Evolutionary conservation across 805 yeast species (phyloP).

Genomic region (Myxozyma neotropica): DNA sequence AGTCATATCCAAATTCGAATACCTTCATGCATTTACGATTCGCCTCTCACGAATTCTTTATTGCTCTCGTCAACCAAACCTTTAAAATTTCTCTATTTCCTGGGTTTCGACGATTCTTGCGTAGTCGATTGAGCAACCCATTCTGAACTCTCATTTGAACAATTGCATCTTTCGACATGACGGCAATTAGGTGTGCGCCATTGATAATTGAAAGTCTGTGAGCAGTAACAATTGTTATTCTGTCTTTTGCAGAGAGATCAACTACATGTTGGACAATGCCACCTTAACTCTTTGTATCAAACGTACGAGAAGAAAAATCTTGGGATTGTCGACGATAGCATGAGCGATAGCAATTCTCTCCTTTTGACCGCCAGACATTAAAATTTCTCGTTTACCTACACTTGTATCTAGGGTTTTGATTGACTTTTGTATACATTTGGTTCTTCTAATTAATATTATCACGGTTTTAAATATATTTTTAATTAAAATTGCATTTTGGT

Average conservation of each 20-base stretch:
- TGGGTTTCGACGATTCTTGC: constrained; percentile 44
- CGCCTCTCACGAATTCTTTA: constrained; percentile 7
- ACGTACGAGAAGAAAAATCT: constrained; percentile 58
- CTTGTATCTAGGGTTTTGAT: constrained; percentile 52
- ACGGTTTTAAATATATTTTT: no score
- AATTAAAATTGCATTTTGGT: no score
- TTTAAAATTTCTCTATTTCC: constrained; percentile 32
- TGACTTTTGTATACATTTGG: no score
- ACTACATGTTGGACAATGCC: constrained; percentile 60
- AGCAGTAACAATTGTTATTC: constrained; percentile 56
- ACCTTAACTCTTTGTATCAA: constrained; percentile 64
- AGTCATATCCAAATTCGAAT: constrained; percentile 20
- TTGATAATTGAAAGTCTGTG: constrained; percentile 55
- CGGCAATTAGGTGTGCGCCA: constrained; percentile 53
- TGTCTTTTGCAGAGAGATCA: constrained; percentile 36
- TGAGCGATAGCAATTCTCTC: constrained; percentile 69
- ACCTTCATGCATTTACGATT: constrained; percentile 18
- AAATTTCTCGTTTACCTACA: constrained; percentile 60
- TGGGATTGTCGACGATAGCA: constrained; percentile 58
- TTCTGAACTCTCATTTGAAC: constrained; percentile 46
- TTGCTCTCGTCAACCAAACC: background rate
- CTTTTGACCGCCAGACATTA: constrained; percentile 68
- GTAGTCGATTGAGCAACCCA: constrained; percentile 36
- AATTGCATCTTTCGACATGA: constrained; percentile 49
- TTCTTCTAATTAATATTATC: no score